phyloP scores from a whole-genome alignment of 2,329 filamentous ascomycete species.

The Aspergillus sp. region DNA sequence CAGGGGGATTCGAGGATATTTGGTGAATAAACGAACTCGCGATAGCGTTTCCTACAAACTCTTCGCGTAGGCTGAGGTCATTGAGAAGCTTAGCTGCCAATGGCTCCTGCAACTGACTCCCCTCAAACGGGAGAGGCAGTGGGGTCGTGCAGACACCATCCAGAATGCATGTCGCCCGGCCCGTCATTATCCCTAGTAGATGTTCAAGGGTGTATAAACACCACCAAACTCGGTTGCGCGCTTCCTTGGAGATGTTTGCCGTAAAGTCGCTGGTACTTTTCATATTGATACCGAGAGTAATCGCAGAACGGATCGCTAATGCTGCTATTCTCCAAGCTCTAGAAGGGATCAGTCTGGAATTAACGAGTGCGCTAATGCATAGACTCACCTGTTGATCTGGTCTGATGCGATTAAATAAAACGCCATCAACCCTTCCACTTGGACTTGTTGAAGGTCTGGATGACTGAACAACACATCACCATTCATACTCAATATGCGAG shows the following conservation, averaged over 20 bases:
- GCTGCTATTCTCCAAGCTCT: conserved; percentile 40
- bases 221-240: conserved; percentile 43
- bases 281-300: conserved; percentile 40
- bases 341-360: conserved; percentile 2
- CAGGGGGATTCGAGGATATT: conserved; percentile 24
- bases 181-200: conserved; percentile 41
- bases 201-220: conserved; percentile 40
- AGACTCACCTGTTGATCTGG: conserved; percentile 39
- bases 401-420: conserved; percentile 38
- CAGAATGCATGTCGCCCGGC: conserved; percentile 36
- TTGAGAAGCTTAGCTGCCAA: conserved; percentile 28
- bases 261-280: conserved; percentile 34
- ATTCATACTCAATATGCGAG: conserved; percentile 38
- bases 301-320: conserved; percentile 37
- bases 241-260: conserved; percentile 35
- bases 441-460: conserved; percentile 41
- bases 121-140: conserved; percentile 36
- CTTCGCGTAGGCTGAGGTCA: conserved; percentile 23
- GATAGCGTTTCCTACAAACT: conserved; percentile 23
- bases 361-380: neutral
- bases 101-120: conserved; percentile 31
- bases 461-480: conserved; percentile 37
- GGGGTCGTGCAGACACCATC: conserved; percentile 39
- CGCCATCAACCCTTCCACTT: conserved; percentile 38
- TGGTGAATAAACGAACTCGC: conserved; percentile 26